Evolutionary conservation across 768 basidiomycete species (phyloP), one percentile per base, ranked within the genome.

Genomic region (Phylloporus arenicola): DNA sequence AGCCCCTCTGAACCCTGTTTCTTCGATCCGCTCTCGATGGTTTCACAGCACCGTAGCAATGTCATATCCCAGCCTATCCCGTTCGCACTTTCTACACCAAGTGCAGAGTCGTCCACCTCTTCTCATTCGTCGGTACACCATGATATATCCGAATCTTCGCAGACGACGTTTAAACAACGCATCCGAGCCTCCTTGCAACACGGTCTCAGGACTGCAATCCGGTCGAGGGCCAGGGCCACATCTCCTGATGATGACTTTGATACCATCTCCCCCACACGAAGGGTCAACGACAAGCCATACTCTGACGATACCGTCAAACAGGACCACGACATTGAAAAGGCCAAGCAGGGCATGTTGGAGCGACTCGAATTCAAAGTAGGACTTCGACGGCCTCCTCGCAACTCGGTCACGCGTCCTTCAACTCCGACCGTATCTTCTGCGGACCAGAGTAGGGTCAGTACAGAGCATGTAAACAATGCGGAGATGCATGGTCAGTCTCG

Each of bases 161-260:
- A 77, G 35, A 81, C 74, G 59, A 73, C 82, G 6, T 81, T 88
- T 61, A 78, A 40, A 10, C 62, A 77, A 59, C 79, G 83, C 37
- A 68, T 88, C 50, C 80, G 82, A 48, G 79, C 83, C 3, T 79
- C 83, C 6, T 67, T 88, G 20, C 84, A 84, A 59, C 81, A 86
- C 55, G 82, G 79, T 58, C 55, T 88, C 34, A 79, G 82, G 44
- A 76, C 78, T 12, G 83, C 82, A 45, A 82, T 83, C 11, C 75
- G 81, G 47, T 79, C 82, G 31, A 80, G 72, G 69, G 65, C 62
- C 19, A 76, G 75, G 56, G 42, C 66, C 8, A 58, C 72, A 2
- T 45, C 64, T 27, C 57, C 61, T 33, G 76, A 75, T 56, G 74
- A 80, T 38, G 55, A 48, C 41, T 72, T 74, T 56, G 73, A 75